Evolutionary conservation across 305 asterid species (phyloP), one percentile per base, ranked within the genome.

Genomic region (Coffea humblotiana): DNA sequence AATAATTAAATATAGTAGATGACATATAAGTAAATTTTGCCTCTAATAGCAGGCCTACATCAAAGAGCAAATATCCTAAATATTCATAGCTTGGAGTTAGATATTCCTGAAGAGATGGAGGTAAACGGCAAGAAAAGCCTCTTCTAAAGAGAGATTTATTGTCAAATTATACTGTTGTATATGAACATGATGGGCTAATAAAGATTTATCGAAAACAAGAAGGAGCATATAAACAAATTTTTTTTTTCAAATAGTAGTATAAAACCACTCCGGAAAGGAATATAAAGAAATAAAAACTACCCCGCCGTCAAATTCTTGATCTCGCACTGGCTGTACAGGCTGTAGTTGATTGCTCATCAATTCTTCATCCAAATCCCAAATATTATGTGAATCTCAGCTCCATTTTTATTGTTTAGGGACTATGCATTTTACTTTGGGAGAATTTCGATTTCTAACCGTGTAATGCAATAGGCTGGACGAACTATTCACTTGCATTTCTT

Each of bases 301-400:
- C 43, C 43, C 43, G 43, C 43, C 43, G 43, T 3, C 43, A 40
- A 40, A 40, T 40, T 40, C 65, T 43, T 14, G 61, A 18, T 58
- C 67, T 66, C 14, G 25, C 32, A 7, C 64, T 1, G 43, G 43
- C 43, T 40, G 0, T 40, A 5, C 43, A 40, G 43, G 5, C 43
- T 40, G 43, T 3, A 40, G 5, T 3, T 40, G 6, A 40, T 5
- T 40, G 43, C 43, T 40, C 43, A 3, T 40, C 5, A 40, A 40
- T 40, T 40, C 43, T 40, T 40, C 32, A 32, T 32, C 32, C 32
- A 32, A 32, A 32, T 32, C 32, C 32, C 32, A 32, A 32, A 32
- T 32, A 32, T 32, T 32, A 18, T 48, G 58, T 35, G 60, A 71
- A 76, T 81, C 84, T 81, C 77, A 19, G 48, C 60, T 79, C 6